Conservation (phyloP, 2,329 filamentous ascomycete genomes). For the Alternaria viburni region DNA sequence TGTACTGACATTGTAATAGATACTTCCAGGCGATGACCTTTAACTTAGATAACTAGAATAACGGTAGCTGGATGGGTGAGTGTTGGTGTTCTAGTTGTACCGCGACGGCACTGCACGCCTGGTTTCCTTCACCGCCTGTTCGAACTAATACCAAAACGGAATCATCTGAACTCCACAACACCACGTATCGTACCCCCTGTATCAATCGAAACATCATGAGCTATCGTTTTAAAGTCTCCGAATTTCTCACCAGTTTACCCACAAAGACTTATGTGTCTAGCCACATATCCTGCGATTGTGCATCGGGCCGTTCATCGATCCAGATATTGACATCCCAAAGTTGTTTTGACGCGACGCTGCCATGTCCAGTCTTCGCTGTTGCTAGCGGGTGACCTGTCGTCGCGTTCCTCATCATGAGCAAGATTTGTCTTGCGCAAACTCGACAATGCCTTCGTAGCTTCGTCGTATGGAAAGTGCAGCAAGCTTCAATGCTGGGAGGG, state of each 20-base stretch:
- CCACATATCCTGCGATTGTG: background rate
- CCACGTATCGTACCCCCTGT: background rate
- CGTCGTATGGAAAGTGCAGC: background rate
- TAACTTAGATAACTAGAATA: background rate
- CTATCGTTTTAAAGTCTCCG: background rate
- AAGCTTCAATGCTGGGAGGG: background rate
- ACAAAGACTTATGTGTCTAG: background rate
- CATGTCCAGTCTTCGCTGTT: too few relatives aligned
- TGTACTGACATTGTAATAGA: background rate
- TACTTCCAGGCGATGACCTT: constrained; percentile 2
- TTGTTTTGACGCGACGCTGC: background rate
- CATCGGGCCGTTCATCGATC: background rate
- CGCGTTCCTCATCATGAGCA: background rate
- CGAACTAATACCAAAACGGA: background rate
- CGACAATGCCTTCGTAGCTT: background rate
- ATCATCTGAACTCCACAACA: background rate
- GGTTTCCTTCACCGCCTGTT: background rate
- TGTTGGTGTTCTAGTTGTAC: background rate
- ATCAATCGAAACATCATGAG: background rate
- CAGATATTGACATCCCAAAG: background rate
- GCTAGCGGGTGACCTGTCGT: background rate
- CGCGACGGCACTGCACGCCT: background rate
- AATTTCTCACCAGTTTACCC: background rate
- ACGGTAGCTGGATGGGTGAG: background rate
- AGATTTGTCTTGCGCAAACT: background rate